These are phyloP conservation scores for Carex parvula DNA, from an alignment of 176 grass and related monocot species.

Conservation along the genomic window DNA sequence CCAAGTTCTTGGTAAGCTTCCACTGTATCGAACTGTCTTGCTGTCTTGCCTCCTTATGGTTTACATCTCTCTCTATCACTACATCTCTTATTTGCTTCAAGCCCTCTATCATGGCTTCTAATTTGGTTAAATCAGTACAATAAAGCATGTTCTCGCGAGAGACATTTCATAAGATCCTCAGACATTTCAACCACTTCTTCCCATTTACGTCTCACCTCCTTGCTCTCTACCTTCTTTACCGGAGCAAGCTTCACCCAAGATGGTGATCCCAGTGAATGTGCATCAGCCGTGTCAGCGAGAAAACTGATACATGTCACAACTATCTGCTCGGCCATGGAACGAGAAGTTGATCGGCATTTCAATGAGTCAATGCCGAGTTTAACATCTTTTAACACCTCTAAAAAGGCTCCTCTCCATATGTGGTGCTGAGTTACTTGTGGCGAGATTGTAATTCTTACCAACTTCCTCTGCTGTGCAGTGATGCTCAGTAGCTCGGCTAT, in stretches of 20 bases:
- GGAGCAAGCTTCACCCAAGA: slow-evolving; percentile 74
- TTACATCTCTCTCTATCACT: slow-evolving; percentile 52
- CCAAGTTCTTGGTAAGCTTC: slow-evolving; percentile 65
- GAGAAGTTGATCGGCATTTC: slow-evolving; percentile 21
- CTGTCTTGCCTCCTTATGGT: slow-evolving; percentile 64
- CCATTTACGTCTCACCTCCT: slow-evolving; percentile 47
- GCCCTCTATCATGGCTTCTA: slow-evolving; percentile 71
- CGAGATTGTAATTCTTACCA: slow-evolving; percentile 56
- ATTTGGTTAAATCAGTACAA: slow-evolving; percentile 42
- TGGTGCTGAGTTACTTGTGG: slow-evolving; percentile 82
- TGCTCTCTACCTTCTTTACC: slow-evolving; percentile 23
- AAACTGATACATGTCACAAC: slow-evolving; percentile 42
- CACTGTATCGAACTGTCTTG: slow-evolving; percentile 71
- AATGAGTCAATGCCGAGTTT: slow-evolving; percentile 41
- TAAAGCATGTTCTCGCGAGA: slow-evolving; percentile 34
- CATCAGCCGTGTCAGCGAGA: slow-evolving; percentile 33
- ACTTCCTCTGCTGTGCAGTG: slow-evolving; percentile 60
- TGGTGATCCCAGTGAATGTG: slow-evolving; percentile 30
- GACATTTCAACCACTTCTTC: slow-evolving; percentile 86
- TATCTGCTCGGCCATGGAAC: slow-evolving; percentile 67
- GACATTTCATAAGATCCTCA: slow-evolving; percentile 51
- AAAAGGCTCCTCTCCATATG: slow-evolving; percentile 66
- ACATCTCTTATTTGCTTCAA: slow-evolving; percentile 64
- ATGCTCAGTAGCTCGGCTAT: slow-evolving; percentile 62
- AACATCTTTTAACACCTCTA: slow-evolving; percentile 57